Evolutionary conservation across 257 asterid genomes (phyloP).

Genomic region (Solanum tarapatanum): DNA sequence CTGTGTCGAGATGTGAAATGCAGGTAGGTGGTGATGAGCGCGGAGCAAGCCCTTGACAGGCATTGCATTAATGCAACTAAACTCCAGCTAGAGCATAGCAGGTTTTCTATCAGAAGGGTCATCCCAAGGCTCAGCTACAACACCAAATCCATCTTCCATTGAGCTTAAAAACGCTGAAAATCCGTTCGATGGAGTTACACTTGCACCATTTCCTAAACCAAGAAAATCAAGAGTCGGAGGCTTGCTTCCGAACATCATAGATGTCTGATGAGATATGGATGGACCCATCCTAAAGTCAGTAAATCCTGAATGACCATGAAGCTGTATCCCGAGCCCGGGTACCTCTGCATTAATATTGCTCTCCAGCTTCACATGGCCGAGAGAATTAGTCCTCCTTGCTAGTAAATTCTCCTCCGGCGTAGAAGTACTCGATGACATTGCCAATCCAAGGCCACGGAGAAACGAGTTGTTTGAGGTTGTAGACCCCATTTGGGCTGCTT

Average conservation of each 20-base stretch:
- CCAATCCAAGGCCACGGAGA: constrained; percentile 65
- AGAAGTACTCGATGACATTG: constrained; percentile 13
- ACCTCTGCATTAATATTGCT: constrained; percentile 12
- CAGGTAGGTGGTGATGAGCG: background rate
- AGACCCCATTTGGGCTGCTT: constrained; percentile 81
- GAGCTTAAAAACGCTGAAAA: constrained; percentile 43
- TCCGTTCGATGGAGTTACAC: constrained; percentile 23
- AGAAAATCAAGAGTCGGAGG: constrained; percentile 78
- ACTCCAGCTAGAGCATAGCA: constrained; percentile 26
- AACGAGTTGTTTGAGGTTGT: constrained; percentile 53
- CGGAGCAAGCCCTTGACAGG: background rate
- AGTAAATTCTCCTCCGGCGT: background rate
- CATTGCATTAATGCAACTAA: background rate
- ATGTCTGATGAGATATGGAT: background rate
- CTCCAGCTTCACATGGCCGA: constrained; percentile 36
- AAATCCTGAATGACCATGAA: constrained; percentile 23
- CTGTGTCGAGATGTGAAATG: background rate
- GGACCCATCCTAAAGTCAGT: constrained; percentile 42
- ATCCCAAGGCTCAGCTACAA: constrained; percentile 36
- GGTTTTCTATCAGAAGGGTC: constrained; percentile 50
- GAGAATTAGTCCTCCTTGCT: constrained; percentile 7
- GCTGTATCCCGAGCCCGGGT: constrained; percentile 41
- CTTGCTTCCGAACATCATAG: constrained; percentile 25
- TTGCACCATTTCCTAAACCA: constrained; percentile 48
- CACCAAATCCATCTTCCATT: constrained; percentile 23